Conservation (phyloP, 352 stramenopile species). For the Aphanomyces astaci region DNA sequence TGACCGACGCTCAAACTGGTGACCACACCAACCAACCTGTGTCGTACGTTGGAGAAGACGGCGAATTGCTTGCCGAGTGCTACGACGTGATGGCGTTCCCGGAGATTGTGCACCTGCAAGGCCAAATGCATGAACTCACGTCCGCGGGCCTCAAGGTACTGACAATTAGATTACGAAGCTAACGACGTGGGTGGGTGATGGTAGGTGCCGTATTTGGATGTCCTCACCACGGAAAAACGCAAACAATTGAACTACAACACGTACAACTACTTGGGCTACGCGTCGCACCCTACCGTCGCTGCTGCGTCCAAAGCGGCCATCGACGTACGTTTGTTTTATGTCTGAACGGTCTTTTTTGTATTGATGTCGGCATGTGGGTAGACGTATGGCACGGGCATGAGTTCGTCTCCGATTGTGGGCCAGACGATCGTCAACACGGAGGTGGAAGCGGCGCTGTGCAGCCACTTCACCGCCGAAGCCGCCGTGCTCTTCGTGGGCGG, state of each 20-base stretch:
- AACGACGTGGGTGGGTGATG: neutral
- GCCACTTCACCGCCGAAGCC: constrained; percentile 51
- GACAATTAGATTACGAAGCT: too few relatives aligned
- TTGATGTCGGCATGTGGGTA: neutral
- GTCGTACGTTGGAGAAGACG: constrained; percentile 37
- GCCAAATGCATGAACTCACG: constrained; percentile 70
- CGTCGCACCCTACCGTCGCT: constrained; percentile 44
- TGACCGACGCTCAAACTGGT: constrained; percentile 26
- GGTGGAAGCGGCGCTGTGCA: constrained; percentile 52
- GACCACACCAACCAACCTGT: constrained; percentile 25
- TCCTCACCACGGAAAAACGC: constrained; percentile 56
- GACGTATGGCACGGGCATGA: constrained; percentile 74
- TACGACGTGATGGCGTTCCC: constrained; percentile 60
- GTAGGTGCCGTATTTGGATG: constrained; percentile 56
- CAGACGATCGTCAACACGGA: constrained; percentile 65
- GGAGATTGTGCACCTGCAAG: constrained; percentile 50
- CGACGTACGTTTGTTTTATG: constrained; percentile 23
- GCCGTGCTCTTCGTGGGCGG: constrained; percentile 60
- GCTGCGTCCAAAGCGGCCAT: constrained; percentile 52
- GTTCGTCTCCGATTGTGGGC: constrained; percentile 68
- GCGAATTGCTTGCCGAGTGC: constrained; percentile 52
- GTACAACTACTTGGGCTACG: constrained; percentile 80
- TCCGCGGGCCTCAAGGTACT: constrained; percentile 42
- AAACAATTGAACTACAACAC: constrained; percentile 81
- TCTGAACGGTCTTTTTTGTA: neutral